These are phyloP conservation scores for Prunus davidiana DNA, from an alignment of 306 rosid species.

Conservation along the genomic window DNA sequence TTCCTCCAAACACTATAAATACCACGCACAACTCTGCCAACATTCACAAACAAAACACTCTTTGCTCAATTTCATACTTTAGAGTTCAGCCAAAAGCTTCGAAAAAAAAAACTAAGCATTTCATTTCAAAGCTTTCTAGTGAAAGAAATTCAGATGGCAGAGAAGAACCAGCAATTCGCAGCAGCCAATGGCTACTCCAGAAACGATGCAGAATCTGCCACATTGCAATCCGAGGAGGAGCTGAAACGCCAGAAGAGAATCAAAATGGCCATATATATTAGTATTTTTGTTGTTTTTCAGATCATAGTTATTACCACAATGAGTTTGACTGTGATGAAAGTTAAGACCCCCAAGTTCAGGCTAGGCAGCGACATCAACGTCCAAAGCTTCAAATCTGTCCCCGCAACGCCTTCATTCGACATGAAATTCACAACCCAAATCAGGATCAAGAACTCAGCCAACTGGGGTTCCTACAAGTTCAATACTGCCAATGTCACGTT, in stretches of 20 bases:
- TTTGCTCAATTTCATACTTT: too few species aligned
- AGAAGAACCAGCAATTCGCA: neutral
- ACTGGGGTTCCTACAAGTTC: slow-evolving; percentile 19
- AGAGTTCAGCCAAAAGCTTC: too few species aligned
- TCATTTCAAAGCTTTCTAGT: too few species aligned
- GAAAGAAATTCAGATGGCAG: neutral
- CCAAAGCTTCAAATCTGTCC: neutral
- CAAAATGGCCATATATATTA: slow-evolving; percentile 8
- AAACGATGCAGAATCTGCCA: neutral
- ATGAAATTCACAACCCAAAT: slow-evolving; percentile 11
- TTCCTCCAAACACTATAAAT: too few species aligned
- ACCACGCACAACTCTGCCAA: too few species aligned
- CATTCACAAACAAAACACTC: too few species aligned
- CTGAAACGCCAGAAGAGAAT: slow-evolving; percentile 11
- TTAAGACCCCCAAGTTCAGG: slow-evolving; percentile 26
- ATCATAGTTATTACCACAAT: slow-evolving; percentile 1
- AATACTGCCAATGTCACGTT: neutral
- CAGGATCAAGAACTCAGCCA: slow-evolving; percentile 9
- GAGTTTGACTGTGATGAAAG: slow-evolving; percentile 17
- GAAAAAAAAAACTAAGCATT: too few species aligned
- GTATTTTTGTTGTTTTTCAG: slow-evolving; percentile 19
- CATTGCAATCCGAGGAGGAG: slow-evolving; percentile 5
- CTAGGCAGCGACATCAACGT: neutral
- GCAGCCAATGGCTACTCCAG: neutral
- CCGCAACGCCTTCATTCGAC: slow-evolving; percentile 5